Evolutionary conservation across 202 grass and related monocot species (phyloP).

Genomic region (Panicum hallii): DNA sequence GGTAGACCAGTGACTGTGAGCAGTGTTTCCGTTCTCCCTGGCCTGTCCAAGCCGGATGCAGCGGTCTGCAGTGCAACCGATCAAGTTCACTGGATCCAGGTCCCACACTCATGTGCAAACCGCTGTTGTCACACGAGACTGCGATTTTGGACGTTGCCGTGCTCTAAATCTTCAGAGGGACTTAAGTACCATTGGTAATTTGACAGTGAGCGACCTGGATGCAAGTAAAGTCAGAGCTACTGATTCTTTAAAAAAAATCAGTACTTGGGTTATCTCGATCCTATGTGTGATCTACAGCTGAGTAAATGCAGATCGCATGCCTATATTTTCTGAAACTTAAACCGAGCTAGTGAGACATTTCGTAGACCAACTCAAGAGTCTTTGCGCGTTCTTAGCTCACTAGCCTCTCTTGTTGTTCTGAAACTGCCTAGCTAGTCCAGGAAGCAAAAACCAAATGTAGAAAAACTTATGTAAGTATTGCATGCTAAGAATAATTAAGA

Average conservation of each 20-base stretch:
- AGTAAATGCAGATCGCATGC: background rate
- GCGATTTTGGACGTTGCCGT: background rate
- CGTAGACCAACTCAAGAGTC: too few relatives aligned
- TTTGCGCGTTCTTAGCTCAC: too few relatives aligned
- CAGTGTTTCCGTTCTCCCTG: background rate
- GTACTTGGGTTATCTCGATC: too few relatives aligned
- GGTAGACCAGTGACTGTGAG: background rate
- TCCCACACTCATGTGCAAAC: background rate
- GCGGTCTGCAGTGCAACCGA: too few relatives aligned
- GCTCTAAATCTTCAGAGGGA: too few relatives aligned
- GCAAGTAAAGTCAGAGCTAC: background rate
- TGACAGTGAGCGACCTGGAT: background rate
- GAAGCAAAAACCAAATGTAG: background rate
- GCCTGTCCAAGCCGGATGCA: background rate
- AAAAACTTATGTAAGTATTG: background rate
- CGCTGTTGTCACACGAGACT: background rate
- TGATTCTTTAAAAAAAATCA: background rate
- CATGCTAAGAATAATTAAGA: constrained; percentile 4
- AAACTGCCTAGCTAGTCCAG: too few relatives aligned
- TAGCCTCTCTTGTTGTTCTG: too few relatives aligned
- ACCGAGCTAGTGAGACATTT: too few relatives aligned
- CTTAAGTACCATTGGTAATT: background rate
- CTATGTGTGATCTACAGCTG: background rate
- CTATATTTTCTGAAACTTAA: background rate
- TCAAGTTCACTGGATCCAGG: background rate